Base-by-base conservation (phyloP, 1,284 basidiomycete species). In the Microbotryum violaceum region DNA sequence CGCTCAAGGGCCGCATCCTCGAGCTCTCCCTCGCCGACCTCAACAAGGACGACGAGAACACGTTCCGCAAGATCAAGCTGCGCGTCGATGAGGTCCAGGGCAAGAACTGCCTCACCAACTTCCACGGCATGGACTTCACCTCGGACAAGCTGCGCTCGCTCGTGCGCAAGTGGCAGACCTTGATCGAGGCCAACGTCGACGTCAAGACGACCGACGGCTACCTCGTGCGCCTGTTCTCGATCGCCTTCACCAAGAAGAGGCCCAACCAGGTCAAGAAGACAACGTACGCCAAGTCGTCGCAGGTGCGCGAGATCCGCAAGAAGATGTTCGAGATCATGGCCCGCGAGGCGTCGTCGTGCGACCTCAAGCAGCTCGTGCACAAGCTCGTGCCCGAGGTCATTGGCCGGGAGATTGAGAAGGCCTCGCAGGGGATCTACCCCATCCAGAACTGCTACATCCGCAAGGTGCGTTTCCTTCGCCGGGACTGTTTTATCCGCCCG, bases 271-370 rank as follows among this genome's bases (percentile, higher is more conserved):
- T 98, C 75, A 88, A 88, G 81, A 98, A 97, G 84, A 99, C 96
- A 64, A 97, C 96, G 54, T 99, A 98, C 79, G 96, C 96, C 60
- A 89, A 97, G 80, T 83, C 90, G 29, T 82, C 86, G 73, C 96
- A 99, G 81, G 85, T 98, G 74, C 87, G 91, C 70, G 92, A 96
- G 82, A 98, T 99, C 79, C 84, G 96, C 77, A 90, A 91, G 79
- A 97, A 97, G 86, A 98, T 98, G 94, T 92, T 96, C 75, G 96
- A 99, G 83, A 97, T 98, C 79, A 97, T 98, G 85, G 91, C 85
- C 69, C 86, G 94, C 72, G 96, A 99, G 80, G 89, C 91, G 63
- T 84, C 89, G 69, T 89, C 86, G 73, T 94, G 91, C 76, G 96
- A 98, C 79, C 79, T 99, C 79, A 97, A 97, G 85, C 66, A 97